Evolutionary conservation across 2,329 filamentous ascomycete genomes (phyloP).

Genomic region (Teratosphaeriaceae sp.): DNA sequence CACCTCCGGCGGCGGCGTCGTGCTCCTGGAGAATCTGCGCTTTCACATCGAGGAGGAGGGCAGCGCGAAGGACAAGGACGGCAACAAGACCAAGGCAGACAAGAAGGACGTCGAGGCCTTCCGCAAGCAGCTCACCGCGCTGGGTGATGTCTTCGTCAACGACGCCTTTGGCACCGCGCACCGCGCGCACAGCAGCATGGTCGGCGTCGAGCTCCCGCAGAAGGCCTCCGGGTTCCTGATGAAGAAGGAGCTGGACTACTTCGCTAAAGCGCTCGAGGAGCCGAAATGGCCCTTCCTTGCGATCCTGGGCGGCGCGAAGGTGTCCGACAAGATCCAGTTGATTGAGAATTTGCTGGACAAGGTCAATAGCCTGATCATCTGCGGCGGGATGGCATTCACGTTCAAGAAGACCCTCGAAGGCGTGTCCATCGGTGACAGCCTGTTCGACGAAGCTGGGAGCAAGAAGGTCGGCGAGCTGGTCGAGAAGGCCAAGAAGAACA

Average conservation of each 20-base stretch:
- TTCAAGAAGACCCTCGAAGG: conserved; percentile 98
- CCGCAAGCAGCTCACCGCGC: conserved; percentile 86
- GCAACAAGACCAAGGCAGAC: conserved; percentile 97
- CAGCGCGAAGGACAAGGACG: conserved; percentile 84
- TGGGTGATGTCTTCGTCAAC: conserved; percentile 96
- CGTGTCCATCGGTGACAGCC: conserved; percentile 79
- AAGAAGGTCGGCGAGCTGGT: conserved; percentile 84
- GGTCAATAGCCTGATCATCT: conserved; percentile 94
- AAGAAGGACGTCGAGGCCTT: conserved; percentile 88
- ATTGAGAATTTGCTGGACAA: conserved; percentile 99
- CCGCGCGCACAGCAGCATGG: conserved; percentile 98
- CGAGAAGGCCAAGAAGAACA: conserved; percentile 94
- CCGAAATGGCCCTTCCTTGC: conserved; percentile 95
- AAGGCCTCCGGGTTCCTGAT: conserved; percentile 98
- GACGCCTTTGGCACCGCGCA: conserved; percentile 98
- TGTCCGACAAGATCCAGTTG: conserved; percentile 98
- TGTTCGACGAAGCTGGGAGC: conserved; percentile 90
- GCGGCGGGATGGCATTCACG: conserved; percentile 98
- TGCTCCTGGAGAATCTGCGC: conserved; percentile 94
- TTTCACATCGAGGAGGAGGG: conserved; percentile 99
- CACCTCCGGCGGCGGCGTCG: conserved; percentile 71
- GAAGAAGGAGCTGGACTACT: conserved; percentile 99
- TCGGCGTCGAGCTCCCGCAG: conserved; percentile 89
- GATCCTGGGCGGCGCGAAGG: conserved; percentile 96
- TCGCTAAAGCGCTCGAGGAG: conserved; percentile 89